A percentile compares a stretch with the other conserved stretches of the same genome.
Evolutionary conservation across 305 asterid species (phyloP).

Genomic region (Solanum hybrid): DNA sequence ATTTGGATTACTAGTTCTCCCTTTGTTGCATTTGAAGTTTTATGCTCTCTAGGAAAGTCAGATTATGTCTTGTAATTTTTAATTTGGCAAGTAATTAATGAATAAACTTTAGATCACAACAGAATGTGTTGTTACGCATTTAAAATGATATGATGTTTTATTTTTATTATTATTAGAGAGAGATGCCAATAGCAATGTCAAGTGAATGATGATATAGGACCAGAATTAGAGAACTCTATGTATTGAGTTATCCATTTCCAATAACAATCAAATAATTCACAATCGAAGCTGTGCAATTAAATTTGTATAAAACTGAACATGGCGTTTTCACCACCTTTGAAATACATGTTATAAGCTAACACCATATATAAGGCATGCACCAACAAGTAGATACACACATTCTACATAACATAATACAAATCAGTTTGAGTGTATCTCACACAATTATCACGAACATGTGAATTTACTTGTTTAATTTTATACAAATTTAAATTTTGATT

Average conservation of each 20-base stretch:
- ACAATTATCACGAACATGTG: background rate
- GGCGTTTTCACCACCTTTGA: rapidly evolving
- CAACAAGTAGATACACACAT: background rate
- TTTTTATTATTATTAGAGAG: background rate
- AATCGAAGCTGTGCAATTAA: background rate
- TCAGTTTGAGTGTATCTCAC: background rate
- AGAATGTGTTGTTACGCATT: background rate
- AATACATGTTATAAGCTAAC: background rate
- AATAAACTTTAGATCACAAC: background rate
- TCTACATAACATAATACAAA: background rate
- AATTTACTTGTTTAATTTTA: background rate
- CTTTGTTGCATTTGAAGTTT: background rate
- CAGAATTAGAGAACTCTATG: background rate
- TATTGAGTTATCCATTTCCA: background rate
- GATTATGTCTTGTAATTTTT: background rate
- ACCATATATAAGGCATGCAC: background rate
- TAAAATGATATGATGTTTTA: background rate
- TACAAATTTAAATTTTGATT: background rate
- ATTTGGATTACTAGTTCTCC: background rate
- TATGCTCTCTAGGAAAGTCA: background rate
- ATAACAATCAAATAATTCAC: background rate
- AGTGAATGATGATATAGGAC: background rate
- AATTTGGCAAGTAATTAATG: background rate
- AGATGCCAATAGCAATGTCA: background rate
- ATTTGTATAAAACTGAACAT: background rate